Conservation (phyloP, 108 stramenopile genomes). For the Aurantiochytrium sp. region DNA sequence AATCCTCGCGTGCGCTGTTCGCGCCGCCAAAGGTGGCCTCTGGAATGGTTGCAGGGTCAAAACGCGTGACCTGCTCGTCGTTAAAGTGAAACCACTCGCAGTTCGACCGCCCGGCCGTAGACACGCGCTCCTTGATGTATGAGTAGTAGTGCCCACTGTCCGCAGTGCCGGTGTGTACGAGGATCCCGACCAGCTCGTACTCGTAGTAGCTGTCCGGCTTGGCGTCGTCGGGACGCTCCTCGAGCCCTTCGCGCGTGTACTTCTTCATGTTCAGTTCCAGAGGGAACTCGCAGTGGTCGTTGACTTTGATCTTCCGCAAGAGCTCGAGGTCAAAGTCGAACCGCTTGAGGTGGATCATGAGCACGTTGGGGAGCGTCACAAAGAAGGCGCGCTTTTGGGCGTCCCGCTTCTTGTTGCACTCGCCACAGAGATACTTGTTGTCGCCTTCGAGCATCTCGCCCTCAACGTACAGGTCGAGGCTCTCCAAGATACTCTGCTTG, state of each 20-base stretch:
- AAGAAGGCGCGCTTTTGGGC: conserved; percentile 41
- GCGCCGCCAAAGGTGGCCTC: conserved; percentile 61
- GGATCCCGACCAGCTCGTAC: conserved; percentile 59
- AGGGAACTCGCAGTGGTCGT: conserved; percentile 62
- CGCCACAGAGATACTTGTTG: conserved; percentile 48
- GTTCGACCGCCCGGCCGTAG: neutral
- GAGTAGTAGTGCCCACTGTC: conserved; percentile 67
- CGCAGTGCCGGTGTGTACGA: conserved; percentile 64
- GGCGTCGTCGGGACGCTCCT: neutral
- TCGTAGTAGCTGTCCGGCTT: conserved; percentile 43
- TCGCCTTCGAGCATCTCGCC: conserved; percentile 51
- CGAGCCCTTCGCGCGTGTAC: conserved; percentile 49
- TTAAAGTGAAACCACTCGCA: conserved; percentile 65
- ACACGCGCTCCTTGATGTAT: conserved; percentile 47
- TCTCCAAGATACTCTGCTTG: conserved; percentile 38
- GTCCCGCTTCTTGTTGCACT: neutral
- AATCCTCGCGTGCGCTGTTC: neutral
- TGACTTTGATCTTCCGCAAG: conserved; percentile 57
- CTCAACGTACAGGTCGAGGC: conserved; percentile 43
- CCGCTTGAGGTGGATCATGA: conserved; percentile 64
- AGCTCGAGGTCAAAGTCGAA: conserved; percentile 63
- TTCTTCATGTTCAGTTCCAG: conserved; percentile 55
- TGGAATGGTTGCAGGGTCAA: conserved; percentile 48
- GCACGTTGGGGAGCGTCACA: conserved; percentile 35
- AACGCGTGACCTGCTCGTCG: conserved; percentile 54